Evolutionary conservation across 2,329 filamentous ascomycete species (phyloP).

Genomic region (Fusarium keratoplasticum): DNA sequence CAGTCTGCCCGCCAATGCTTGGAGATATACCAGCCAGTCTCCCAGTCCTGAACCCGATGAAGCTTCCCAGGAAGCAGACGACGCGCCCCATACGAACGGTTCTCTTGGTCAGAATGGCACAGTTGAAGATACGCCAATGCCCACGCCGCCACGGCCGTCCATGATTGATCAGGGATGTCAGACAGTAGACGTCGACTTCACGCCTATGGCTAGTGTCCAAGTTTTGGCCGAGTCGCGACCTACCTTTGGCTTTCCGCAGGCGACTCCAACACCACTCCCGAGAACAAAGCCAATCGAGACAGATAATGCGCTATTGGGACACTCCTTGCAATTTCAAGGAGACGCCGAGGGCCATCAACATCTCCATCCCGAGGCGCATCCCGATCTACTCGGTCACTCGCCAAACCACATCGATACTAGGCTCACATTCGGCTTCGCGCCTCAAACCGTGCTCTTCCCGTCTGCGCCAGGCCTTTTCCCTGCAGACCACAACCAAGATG

Average conservation of each 20-base stretch:
- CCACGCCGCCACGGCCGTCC: conserved; percentile 36
- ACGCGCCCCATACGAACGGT: conserved; percentile 3
- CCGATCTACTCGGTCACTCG: conserved; percentile 23
- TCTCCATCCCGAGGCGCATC: conserved; percentile 3
- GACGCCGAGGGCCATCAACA: conserved; percentile 10
- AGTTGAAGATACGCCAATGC: conserved; percentile 18
- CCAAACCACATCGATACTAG: conserved; percentile 18
- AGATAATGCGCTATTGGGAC: conserved; percentile 13
- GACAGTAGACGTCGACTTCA: conserved; percentile 47
- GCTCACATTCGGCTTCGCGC: conserved; percentile 33
- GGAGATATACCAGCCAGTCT: conserved; percentile 80
- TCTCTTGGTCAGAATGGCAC: conserved; percentile 10
- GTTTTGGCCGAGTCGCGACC: conserved; percentile 44
- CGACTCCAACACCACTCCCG: conserved; percentile 40
- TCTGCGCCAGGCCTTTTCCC: conserved; percentile 25
- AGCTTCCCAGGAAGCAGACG: conserved; percentile 36
- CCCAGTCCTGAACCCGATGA: conserved; percentile 73
- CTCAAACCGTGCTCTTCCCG: conserved; percentile 35
- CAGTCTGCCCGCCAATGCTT: conserved; percentile 73
- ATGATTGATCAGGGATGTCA: conserved; percentile 54
- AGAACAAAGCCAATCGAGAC: conserved; percentile 32
- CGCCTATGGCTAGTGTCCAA: conserved; percentile 43
- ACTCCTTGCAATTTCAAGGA: conserved; percentile 24
- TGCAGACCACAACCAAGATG: conserved; percentile 2
- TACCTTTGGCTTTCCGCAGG: conserved; percentile 38